Base-by-base conservation (phyloP, 2,329 filamentous ascomycete genomes). In the Neocatenulostroma microsporum region DNA sequence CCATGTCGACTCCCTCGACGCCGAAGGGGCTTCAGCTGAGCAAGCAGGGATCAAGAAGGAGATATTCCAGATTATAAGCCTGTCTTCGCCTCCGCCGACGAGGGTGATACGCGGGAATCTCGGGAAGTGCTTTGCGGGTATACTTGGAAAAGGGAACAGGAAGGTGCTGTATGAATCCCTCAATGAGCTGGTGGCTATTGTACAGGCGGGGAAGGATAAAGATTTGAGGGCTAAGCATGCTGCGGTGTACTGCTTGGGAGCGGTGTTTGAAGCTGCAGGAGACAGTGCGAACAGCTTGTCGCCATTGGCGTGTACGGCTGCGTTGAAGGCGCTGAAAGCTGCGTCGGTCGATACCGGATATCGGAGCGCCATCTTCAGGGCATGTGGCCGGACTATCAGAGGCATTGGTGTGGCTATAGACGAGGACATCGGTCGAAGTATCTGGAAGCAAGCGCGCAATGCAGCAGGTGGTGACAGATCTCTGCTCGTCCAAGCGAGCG, bases 131-230 rank as follows among this genome's bases (percentile, higher is more conserved):
- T 81, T 95, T 48, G 81, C 81, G 27, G 80, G 82, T 53, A 79
- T 96, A 40, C 83, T 98, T 47, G 74, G 72, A 12, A 82, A 83
- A 46, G 91, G 91, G 10, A 89, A 95, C 62, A 76, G 89, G 46
- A 94, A 93, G 58, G 72, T 94, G 34, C 73, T 98, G 2, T 95
- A 93, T 56, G 91, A 98, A 62, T 93, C 86, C 0, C 82, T 96
- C 56, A 94, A 91, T 53, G 89, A 96, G 48, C 70, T 96, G 9
- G 70, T 88, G 8, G 69, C 66, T 9, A 78, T 94, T 38, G 60
- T 94, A 30, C 78, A 78, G 42, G 74, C 74, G 31, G 77, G 81
- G 14, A 95, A 94, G 60, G 88, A 95, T 40, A 78, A 78, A 48
- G 87, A 94, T 51, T 60, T 82, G 34, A 78, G 80, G 53, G 74